A percentile compares a stretch with the other conserved stretches of the same genome.
These are phyloP conservation scores for Besnoitia besnoiti DNA, from an alignment of 169 alveolate species.

Conservation along the genomic window DNA sequence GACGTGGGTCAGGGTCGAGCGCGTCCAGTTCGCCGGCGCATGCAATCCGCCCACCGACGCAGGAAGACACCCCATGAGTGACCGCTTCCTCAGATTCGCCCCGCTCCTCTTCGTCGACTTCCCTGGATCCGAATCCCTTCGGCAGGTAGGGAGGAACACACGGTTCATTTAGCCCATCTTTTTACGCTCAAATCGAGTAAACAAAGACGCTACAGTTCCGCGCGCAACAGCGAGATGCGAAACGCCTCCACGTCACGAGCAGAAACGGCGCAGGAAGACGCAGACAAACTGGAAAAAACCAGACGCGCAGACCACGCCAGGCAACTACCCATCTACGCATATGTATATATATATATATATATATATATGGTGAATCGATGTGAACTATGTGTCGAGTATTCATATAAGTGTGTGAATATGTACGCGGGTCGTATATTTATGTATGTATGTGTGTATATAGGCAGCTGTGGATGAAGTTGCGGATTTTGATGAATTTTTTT, in stretches of 20 bases:
- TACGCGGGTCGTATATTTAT: background rate
- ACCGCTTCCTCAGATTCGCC: slow-evolving; percentile 94
- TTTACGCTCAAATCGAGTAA: too few species aligned
- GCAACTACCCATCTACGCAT: too few species aligned
- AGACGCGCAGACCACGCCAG: too few species aligned
- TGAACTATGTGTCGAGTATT: background rate
- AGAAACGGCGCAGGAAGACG: too few species aligned
- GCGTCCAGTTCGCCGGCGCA: slow-evolving; percentile 98
- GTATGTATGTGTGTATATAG: too few species aligned
- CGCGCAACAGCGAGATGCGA: too few species aligned
- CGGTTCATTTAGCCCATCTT: too few species aligned
- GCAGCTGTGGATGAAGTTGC: background rate
- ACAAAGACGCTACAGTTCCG: too few species aligned
- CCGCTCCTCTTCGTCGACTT: slow-evolving; percentile 96
- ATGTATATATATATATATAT: background rate
- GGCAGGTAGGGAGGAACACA: slow-evolving; percentile 90
- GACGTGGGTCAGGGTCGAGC: slow-evolving; percentile 92
- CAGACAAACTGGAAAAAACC: too few species aligned
- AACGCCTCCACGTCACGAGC: too few species aligned
- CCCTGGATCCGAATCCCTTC: slow-evolving; percentile 97
- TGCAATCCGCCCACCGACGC: slow-evolving; percentile 99
- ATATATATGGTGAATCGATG: too few species aligned
- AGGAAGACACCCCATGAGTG: slow-evolving; percentile 96
- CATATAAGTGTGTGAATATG: background rate
- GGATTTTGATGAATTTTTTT: background rate